phyloP scores from a whole-genome alignment of 257 asterid genomes.

The Fraxinus anomala region DNA sequence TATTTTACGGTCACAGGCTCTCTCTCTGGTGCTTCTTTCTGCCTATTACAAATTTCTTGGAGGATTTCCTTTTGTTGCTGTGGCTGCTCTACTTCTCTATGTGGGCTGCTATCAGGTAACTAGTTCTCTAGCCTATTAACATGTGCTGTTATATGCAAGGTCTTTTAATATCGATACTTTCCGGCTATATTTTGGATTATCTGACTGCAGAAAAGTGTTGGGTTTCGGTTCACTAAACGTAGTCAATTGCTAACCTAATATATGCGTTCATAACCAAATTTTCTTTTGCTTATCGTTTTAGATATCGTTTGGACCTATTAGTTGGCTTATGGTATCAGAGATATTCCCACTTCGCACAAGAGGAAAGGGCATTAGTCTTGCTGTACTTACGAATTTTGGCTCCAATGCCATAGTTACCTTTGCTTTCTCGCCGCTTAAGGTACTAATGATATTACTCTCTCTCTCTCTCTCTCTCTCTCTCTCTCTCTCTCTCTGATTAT shows the following conservation, averaged over 20 bases:
- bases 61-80: constrained; percentile 81
- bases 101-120: constrained; percentile 98
- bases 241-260: not conserved
- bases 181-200: not conserved
- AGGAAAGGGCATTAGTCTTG: constrained; percentile 98
- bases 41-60: constrained; percentile 94
- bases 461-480: no score
- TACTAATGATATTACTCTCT: constrained; percentile 24
- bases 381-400: constrained; percentile 91
- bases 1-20: constrained; percentile 52
- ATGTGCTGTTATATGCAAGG: not conserved
- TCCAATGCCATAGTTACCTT: constrained; percentile 95
- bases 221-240: not conserved
- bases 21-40: constrained; percentile 86
- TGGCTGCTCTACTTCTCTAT: constrained; percentile 87
- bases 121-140: not conserved
- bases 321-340: constrained; percentile 99
- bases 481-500: no score
- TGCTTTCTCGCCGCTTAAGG: constrained; percentile 92
- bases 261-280: no score
- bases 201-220: not conserved
- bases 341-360: constrained; percentile 92
- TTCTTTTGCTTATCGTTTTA: constrained; percentile 29
- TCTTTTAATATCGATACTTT: not conserved
- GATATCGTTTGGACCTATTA: constrained; percentile 98